Evolutionary conservation across 1,139 yeast species (phyloP).

Genomic region (Saccharomyces uvarum): DNA sequence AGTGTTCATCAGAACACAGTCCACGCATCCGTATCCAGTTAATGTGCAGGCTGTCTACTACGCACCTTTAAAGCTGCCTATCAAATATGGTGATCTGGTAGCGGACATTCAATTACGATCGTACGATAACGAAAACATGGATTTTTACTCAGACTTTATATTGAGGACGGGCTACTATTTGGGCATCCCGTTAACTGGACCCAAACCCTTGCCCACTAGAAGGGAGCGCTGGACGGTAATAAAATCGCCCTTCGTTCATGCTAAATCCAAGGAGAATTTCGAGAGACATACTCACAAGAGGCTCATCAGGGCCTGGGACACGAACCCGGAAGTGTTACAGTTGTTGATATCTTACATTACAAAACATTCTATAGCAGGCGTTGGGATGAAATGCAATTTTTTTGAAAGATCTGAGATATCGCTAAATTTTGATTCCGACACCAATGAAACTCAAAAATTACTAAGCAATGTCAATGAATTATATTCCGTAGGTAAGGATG

Average conservation of each 20-base stretch:
- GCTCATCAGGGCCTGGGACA: slow-evolving; percentile 67
- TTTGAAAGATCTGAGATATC: slow-evolving; percentile 46
- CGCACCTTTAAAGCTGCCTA: slow-evolving; percentile 66
- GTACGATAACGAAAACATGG: slow-evolving; percentile 61
- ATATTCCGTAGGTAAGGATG: slow-evolving; percentile 7
- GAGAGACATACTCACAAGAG: slow-evolving; percentile 80
- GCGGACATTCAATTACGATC: slow-evolving; percentile 69
- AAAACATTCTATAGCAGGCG: slow-evolving; percentile 73
- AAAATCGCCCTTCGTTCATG: slow-evolving; percentile 88
- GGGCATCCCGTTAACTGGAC: slow-evolving; percentile 74
- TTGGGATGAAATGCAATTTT: slow-evolving; percentile 71
- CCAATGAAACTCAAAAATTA: slow-evolving; percentile 1
- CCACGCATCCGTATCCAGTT: slow-evolving; percentile 60
- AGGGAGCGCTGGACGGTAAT: slow-evolving; percentile 91
- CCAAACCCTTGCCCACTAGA: slow-evolving; percentile 58
- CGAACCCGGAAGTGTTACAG: slow-evolving; percentile 79
- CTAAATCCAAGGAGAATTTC: slow-evolving; percentile 90
- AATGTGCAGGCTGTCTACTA: slow-evolving; percentile 76
- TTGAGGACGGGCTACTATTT: slow-evolving; percentile 83
- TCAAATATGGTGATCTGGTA: slow-evolving; percentile 62
- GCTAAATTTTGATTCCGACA: slow-evolving; percentile 35
- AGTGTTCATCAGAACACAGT: slow-evolving; percentile 32
- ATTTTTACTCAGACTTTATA: slow-evolving; percentile 77
- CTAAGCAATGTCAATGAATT: background rate
- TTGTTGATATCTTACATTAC: slow-evolving; percentile 72